Evolutionary conservation across 2,329 filamentous ascomycete species (phyloP), one percentile per base, ranked within the genome.

Genomic region (Dactylellina drechsleri): DNA sequence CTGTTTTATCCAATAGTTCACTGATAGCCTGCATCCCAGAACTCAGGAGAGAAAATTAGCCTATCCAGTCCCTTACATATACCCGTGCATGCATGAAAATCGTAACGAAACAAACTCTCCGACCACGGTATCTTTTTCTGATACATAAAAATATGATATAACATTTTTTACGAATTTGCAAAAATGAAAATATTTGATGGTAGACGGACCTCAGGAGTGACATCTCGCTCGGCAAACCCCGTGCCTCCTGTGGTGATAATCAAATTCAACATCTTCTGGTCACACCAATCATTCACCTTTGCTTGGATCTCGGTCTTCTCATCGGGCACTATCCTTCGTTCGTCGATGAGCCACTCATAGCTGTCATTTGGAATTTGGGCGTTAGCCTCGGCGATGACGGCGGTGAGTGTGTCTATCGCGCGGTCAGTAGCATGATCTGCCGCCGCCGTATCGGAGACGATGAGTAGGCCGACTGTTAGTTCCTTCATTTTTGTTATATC

Each of bases 191-290:
- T 4, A 56, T 26, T 16, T 16, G 53, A 36, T 10, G 31, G 23
- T 23, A 7, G 31, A 81, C 83, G 77, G 81, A 93, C 92, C 86
- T 98, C 95, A 1, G 95, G 95, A 0, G 95, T 99, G 49, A 87
- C 85, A 83, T 99, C 95, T 66, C 90, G 87, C 10, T 89, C 85
- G 6, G 95, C 91, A 82, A 99, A 99, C 0, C 95, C 95, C 0
- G 95, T 99, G 1, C 95, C 95, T 20, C 95, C 95, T 5, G 92
- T 97, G 0, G 93, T 94, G 54, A 97, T 82, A 73, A 99, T 87
- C 70, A 98, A 83, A 82, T 97, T 94, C 58, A 90, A 81, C 4
- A 86, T 82, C 10, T 85, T 83, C n/a, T 80, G 79, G 81, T 97
- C 93, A 0, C 91, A 85, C 92, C 92, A 97, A 10, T 84, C 80